These are phyloP conservation scores for Lentinula edodes DNA, from an alignment of 768 basidiomycete species.

Conservation along the genomic window DNA sequence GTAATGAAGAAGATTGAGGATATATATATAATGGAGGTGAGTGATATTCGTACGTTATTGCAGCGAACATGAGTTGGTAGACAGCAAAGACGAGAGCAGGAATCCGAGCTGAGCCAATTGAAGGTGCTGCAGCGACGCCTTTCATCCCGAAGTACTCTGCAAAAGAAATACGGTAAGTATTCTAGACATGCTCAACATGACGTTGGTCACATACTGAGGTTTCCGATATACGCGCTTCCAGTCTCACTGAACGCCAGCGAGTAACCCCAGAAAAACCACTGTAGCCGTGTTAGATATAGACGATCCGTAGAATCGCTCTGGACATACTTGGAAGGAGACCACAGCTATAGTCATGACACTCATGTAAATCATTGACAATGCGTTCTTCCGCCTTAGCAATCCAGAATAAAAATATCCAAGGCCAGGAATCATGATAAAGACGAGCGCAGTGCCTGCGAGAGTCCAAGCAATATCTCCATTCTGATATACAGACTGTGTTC, in stretches of 20 bases:
- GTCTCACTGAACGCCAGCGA: conserved; percentile 86
- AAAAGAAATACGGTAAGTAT: neutral
- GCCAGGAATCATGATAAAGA: conserved; percentile 82
- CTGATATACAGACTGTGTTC: conserved; percentile 33
- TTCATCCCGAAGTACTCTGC: conserved; percentile 80
- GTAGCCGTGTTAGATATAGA: neutral
- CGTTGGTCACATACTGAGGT: conserved; percentile 57
- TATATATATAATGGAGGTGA: conserved; percentile 15
- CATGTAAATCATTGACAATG: conserved; percentile 83
- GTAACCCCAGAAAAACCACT: conserved; percentile 99
- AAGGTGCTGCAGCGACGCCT: conserved; percentile 70
- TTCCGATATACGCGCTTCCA: conserved; percentile 72
- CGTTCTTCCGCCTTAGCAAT: conserved; percentile 88
- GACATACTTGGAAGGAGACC: conserved; percentile 73
- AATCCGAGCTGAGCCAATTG: conserved; percentile 63
- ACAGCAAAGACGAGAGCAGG: conserved; percentile 75
- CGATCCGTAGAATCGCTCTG: conserved; percentile 3
- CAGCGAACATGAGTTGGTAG: conserved; percentile 90
- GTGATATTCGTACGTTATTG: conserved; percentile 59
- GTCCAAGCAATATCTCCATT: conserved; percentile 51
- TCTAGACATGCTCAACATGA: neutral
- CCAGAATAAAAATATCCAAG: conserved; percentile 91
- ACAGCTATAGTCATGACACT: conserved; percentile 72
- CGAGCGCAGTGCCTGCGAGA: conserved; percentile 70
- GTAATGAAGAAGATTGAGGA: conserved; percentile 7